Conservation (phyloP, 768 basidiomycete genomes). For the Melanogaster broomeanus region DNA sequence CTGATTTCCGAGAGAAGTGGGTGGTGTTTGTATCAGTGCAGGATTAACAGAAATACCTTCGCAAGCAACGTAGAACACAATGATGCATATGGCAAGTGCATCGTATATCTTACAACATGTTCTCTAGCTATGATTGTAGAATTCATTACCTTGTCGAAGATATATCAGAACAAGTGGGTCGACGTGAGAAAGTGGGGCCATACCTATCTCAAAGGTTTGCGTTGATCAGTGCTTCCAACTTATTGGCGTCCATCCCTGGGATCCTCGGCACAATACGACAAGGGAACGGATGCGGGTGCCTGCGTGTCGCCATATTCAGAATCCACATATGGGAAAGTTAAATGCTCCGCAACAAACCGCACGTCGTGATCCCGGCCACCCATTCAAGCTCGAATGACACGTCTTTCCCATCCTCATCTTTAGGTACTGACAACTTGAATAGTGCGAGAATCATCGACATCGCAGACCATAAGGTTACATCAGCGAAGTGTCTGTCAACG, state of each 20-base stretch:
- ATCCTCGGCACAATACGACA: conserved; percentile 14
- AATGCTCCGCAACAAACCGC: background rate
- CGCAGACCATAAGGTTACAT: conserved; percentile 13
- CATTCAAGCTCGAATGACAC: conserved; percentile 9
- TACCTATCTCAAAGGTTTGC: background rate
- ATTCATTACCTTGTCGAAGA: too few relatives aligned
- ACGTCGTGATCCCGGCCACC: conserved; percentile 15
- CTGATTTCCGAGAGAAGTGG: too few relatives aligned
- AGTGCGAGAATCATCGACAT: conserved; percentile 17
- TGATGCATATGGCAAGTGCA: too few relatives aligned
- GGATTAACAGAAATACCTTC: too few relatives aligned
- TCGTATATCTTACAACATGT: too few relatives aligned
- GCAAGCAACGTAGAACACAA: too few relatives aligned
- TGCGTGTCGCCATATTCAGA: background rate
- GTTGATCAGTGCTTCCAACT: conserved; percentile 10
- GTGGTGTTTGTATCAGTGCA: too few relatives aligned
- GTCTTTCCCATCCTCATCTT: conserved; percentile 12
- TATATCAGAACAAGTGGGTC: too few relatives aligned
- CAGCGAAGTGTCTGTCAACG: conserved; percentile 18
- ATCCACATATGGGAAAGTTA: too few relatives aligned
- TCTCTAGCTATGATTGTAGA: too few relatives aligned
- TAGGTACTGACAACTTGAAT: conserved; percentile 12
- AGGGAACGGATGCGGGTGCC: conserved; percentile 16
- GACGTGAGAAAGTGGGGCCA: too few relatives aligned
- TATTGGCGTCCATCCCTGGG: conserved; percentile 5